Evolutionary conservation across 208 protist species (phyloP).

Genomic region (Blastocrithidia nonstop): DNA sequence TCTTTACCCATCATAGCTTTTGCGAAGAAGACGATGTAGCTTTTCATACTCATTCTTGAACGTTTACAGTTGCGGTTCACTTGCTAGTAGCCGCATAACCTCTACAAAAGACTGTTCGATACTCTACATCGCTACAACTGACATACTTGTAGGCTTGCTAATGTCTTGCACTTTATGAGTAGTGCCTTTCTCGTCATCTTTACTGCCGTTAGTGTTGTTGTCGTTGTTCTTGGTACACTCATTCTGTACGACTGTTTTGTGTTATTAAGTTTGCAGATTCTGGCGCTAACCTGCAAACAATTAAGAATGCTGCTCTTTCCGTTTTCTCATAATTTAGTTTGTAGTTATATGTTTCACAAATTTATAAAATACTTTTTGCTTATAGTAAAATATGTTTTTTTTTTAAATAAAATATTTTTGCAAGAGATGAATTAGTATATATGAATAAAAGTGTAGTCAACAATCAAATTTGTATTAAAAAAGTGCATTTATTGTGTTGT

Average conservation of each 20-base stretch:
- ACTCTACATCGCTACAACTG: slow-evolving; percentile 62
- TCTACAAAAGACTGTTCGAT: slow-evolving; percentile 92
- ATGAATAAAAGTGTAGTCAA: neutral
- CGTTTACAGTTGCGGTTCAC: slow-evolving; percentile 88
- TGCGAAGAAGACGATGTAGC: slow-evolving; percentile 91
- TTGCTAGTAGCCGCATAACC: slow-evolving; percentile 82
- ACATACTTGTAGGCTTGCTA: too few species aligned
- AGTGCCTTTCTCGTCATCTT: neutral
- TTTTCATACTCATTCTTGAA: slow-evolving; percentile 97
- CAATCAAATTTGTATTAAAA: neutral
- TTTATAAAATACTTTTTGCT: neutral
- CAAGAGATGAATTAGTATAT: neutral
- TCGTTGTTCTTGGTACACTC: neutral
- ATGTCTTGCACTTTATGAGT: neutral
- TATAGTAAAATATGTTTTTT: too few species aligned
- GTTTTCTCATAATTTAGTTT: slow-evolving; percentile 1
- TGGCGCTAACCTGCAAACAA: too few species aligned
- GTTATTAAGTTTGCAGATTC: neutral
- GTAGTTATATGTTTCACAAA: neutral
- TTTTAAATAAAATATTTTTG: slow-evolving; percentile 1
- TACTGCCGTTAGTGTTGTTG: neutral
- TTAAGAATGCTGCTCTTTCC: too few species aligned
- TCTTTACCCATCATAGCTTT: slow-evolving; percentile 96
- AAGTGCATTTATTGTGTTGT: neutral
- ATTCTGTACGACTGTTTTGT: neutral